Evolutionary conservation across 352 stramenopile genomes (phyloP).

Genomic region (Poterioochromonas sp.): DNA sequence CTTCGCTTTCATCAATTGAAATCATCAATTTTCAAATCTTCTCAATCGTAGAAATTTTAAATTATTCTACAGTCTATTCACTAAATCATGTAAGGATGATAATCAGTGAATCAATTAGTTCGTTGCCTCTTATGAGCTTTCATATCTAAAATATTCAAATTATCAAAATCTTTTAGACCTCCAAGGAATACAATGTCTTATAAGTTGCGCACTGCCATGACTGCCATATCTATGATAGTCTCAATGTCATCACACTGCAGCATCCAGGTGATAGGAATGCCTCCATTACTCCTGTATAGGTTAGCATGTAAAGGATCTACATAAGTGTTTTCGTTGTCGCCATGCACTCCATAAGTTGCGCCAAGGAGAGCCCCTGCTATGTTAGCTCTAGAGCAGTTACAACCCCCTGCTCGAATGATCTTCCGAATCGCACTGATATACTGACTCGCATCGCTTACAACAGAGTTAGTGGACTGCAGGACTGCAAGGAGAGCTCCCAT

Average conservation of each 20-base stretch:
- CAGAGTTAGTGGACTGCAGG: not conserved
- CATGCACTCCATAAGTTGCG: not conserved
- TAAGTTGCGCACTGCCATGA: too few species aligned
- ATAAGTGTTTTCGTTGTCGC: not conserved
- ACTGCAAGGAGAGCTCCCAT: not conserved
- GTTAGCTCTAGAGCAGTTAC: conserved; percentile 12
- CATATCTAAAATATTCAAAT: too few species aligned
- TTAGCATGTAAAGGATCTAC: not conserved
- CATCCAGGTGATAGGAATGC: not conserved
- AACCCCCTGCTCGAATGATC: not conserved
- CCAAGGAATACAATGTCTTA: too few species aligned
- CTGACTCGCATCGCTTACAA: not conserved
- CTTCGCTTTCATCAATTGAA: too few species aligned
- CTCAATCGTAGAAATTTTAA: too few species aligned
- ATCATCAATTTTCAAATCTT: too few species aligned
- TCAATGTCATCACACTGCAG: not conserved
- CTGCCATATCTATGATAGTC: not conserved
- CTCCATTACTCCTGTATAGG: too few species aligned
- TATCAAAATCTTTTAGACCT: too few species aligned
- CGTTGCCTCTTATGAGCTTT: too few species aligned
- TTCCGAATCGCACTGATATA: not conserved
- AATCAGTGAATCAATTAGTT: too few species aligned
- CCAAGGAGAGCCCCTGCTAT: not conserved
- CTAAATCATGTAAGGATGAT: too few species aligned
- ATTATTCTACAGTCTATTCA: too few species aligned